These are phyloP conservation scores for Drechslerella coelobrocha DNA, from an alignment of 2,329 filamentous ascomycete genomes.

Conservation along the genomic window DNA sequence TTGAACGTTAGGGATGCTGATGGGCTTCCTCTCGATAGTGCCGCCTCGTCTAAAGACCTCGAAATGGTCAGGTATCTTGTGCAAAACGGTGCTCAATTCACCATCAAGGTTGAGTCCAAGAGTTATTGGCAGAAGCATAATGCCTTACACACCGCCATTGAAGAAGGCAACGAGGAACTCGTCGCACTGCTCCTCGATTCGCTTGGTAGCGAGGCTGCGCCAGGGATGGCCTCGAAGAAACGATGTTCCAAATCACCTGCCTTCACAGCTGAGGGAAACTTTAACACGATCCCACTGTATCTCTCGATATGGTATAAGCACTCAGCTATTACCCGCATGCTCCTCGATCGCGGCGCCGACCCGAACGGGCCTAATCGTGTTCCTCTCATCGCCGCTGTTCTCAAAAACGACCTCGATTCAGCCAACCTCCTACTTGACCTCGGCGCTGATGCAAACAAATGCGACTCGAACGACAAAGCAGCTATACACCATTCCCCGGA, in stretches of 20 bases:
- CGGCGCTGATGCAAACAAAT: constrained; percentile 8
- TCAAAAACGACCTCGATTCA: not conserved
- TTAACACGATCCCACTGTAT: constrained; percentile 15
- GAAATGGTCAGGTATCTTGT: constrained; percentile 14
- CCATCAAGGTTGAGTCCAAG: constrained; percentile 4
- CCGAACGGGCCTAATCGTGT: constrained; percentile 3
- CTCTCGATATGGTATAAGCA: constrained; percentile 11
- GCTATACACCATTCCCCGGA: constrained; percentile 10
- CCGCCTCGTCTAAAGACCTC: constrained; percentile 11
- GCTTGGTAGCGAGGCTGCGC: constrained; percentile 10
- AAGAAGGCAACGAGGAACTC: constrained; percentile 14
- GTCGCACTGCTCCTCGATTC: constrained; percentile 8
- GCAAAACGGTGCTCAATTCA: constrained; percentile 11
- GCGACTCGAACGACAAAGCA: constrained; percentile 3
- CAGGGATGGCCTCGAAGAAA: constrained; percentile 1
- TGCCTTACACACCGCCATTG: constrained; percentile 18
- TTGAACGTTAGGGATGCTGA: constrained; percentile 6
- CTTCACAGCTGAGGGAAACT: constrained; percentile 16
- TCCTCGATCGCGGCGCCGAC: constrained; percentile 10
- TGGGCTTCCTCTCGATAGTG: constrained; percentile 8
- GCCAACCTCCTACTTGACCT: not conserved
- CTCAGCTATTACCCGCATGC: constrained; percentile 12
- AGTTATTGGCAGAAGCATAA: constrained; percentile 10
- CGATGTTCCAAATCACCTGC: constrained; percentile 8
- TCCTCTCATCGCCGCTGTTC: constrained; percentile 14